These are phyloP conservation scores for Globisporangium paroecandrum DNA, from an alignment of 352 stramenopile genomes.

Conservation along the genomic window DNA sequence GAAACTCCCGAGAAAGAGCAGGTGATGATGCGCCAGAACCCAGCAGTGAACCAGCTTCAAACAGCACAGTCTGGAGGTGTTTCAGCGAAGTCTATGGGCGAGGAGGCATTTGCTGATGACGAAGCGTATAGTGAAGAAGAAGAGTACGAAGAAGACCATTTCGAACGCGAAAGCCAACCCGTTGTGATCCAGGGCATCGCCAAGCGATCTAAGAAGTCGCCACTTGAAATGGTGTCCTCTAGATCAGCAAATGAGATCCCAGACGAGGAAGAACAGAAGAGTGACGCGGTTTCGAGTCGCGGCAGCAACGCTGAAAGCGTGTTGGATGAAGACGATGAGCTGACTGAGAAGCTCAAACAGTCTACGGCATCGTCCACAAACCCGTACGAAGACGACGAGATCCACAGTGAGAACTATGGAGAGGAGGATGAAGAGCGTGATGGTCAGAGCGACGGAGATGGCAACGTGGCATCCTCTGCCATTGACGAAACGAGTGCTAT, in stretches of 20 bases:
- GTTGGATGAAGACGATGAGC: background rate
- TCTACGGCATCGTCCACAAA: background rate
- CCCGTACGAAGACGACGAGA: constrained; percentile 7
- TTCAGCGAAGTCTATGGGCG: background rate
- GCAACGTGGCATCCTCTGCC: background rate
- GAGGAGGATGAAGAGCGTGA: background rate
- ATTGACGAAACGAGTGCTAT: background rate
- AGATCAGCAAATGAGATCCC: background rate
- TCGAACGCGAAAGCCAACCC: constrained; percentile 34
- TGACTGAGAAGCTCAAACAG: background rate
- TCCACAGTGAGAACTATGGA: background rate
- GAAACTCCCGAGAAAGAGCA: constrained; percentile 11
- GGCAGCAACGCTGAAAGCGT: constrained; percentile 16
- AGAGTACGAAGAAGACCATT: constrained; percentile 37
- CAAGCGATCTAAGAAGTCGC: background rate
- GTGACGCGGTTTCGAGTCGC: background rate
- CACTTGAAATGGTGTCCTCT: background rate
- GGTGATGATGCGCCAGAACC: background rate
- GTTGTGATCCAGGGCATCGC: background rate
- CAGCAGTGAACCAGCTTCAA: background rate
- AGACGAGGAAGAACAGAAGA: constrained; percentile 12
- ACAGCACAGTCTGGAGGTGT: background rate
- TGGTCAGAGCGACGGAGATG: constrained; percentile 5
- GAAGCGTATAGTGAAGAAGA: constrained; percentile 29
- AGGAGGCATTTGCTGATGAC: background rate